A percentile compares a stretch with the other conserved stretches of the same genome.
Evolutionary conservation across 2,329 filamentous ascomycete genomes (phyloP).

Genomic region (Ploettnerulaceae sp.): DNA sequence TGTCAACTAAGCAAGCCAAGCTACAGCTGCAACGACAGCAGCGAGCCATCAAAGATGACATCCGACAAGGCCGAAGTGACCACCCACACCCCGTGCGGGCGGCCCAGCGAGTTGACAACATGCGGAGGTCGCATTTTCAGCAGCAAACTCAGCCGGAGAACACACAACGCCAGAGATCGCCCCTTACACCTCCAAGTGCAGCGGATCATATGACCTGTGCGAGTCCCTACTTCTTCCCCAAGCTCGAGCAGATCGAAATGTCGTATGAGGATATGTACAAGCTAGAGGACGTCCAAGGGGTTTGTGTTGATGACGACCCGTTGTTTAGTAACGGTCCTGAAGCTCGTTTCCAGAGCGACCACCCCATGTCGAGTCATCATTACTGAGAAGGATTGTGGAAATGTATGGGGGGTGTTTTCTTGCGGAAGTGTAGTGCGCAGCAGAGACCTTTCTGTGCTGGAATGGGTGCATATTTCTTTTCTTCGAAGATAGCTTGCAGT

Average conservation of each 20-base stretch:
- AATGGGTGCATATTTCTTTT: constrained; percentile 4
- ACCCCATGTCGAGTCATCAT: constrained; percentile 15
- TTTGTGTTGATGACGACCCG: constrained; percentile 25
- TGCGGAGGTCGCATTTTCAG: constrained; percentile 8
- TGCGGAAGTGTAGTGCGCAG: constrained; percentile 8
- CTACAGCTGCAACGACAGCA: constrained; percentile 16
- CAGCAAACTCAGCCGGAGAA: neutral
- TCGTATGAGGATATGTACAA: constrained; percentile 24
- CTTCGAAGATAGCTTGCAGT: neutral
- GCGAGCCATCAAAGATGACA: constrained; percentile 9
- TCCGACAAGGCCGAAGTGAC: neutral
- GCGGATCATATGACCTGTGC: constrained; percentile 3
- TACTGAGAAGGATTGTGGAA: neutral
- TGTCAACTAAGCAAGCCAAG: constrained; percentile 24
- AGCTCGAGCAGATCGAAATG: constrained; percentile 20
- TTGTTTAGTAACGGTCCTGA: constrained; percentile 25
- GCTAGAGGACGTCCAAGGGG: constrained; percentile 29
- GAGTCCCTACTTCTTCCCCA: constrained; percentile 24
- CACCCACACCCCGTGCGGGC: neutral
- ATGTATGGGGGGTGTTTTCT: neutral
- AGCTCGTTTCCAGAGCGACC: constrained; percentile 13
- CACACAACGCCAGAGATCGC: constrained; percentile 18
- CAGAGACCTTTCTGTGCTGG: neutral
- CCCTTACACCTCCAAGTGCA: constrained; percentile 24
- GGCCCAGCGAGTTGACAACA: constrained; percentile 1